Percentiles rank a stretch among this genome's conserved stretches.
Evolutionary conservation across 2,329 filamentous ascomycete species (phyloP).

Genomic region (Teratosphaeria destructans): DNA sequence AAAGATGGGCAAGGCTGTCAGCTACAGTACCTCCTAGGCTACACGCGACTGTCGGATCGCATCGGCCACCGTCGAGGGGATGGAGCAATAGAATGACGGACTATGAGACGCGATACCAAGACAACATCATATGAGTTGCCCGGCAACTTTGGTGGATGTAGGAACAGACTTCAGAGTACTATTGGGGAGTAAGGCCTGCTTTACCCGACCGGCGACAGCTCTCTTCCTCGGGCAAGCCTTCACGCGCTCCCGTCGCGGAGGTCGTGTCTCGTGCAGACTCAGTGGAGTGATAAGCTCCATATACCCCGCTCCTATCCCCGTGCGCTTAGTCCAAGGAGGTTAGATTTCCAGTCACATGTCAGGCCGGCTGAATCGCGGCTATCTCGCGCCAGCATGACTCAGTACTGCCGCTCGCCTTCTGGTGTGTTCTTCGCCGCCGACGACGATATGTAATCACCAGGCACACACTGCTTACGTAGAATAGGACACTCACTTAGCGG

Average conservation of each 20-base stretch:
- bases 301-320: not conserved
- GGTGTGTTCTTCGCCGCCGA: slow-evolving; percentile 3
- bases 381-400: not conserved
- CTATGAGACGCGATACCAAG: not conserved
- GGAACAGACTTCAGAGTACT: too few species aligned
- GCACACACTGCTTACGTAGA: not conserved
- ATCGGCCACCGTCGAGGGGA: not conserved
- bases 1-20: not conserved
- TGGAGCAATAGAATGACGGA: not conserved
- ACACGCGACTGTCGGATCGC: not conserved
- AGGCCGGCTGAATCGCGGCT: not conserved
- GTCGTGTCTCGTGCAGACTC: not conserved
- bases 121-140: not conserved
- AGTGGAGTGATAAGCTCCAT: not conserved
- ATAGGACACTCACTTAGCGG: not conserved
- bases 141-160: not conserved
- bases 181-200: not conserved
- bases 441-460: not conserved
- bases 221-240: not conserved
- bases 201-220: not conserved
- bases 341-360: not conserved
- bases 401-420: not conserved
- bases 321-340: not conserved
- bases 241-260: not conserved
- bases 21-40: not conserved